Evolutionary conservation across 1,139 yeast genomes (phyloP).

Genomic region (Yamadazyma conglobata): DNA sequence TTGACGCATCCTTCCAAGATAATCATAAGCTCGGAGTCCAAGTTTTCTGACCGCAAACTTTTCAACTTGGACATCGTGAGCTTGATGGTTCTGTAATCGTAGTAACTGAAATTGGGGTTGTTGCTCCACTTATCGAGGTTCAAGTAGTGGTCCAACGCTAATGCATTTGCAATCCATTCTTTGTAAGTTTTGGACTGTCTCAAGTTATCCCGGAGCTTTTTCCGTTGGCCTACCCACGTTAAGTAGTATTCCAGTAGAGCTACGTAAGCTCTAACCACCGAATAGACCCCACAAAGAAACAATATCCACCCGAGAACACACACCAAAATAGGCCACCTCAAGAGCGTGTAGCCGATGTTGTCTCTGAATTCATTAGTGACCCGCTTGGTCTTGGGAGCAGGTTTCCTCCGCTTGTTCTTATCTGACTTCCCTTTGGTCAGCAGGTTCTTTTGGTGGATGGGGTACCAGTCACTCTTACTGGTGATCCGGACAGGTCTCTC

Average conservation of each 20-base stretch:
- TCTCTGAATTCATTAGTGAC: constrained; percentile 41
- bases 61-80: constrained; percentile 47
- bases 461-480: constrained; percentile 70
- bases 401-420: constrained; percentile 4
- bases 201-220: constrained; percentile 45
- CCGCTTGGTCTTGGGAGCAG: constrained; percentile 20
- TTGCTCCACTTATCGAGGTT: constrained; percentile 63
- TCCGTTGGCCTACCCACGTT: constrained; percentile 60
- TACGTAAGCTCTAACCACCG: constrained; percentile 56
- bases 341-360: constrained; percentile 48
- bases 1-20: constrained; percentile 67
- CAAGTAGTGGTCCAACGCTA: constrained; percentile 52
- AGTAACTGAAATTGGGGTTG: constrained; percentile 61
- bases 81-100: constrained; percentile 61
- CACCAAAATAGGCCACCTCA: constrained; percentile 64
- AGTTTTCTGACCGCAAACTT: constrained; percentile 27
- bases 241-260: constrained; percentile 58
- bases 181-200: constrained; percentile 48
- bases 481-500: constrained; percentile 38
- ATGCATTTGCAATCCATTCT: constrained; percentile 64
- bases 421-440: too few relatives aligned
- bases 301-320: constrained; percentile 53
- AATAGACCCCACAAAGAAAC: constrained; percentile 48
- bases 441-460: constrained; percentile 30
- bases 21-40: constrained; percentile 48